Percentiles rank a stretch among this genome's conserved stretches.
Evolutionary conservation across 371 early-diverging fungal species (phyloP).

Genomic region (Saksenaea oblongispora): DNA sequence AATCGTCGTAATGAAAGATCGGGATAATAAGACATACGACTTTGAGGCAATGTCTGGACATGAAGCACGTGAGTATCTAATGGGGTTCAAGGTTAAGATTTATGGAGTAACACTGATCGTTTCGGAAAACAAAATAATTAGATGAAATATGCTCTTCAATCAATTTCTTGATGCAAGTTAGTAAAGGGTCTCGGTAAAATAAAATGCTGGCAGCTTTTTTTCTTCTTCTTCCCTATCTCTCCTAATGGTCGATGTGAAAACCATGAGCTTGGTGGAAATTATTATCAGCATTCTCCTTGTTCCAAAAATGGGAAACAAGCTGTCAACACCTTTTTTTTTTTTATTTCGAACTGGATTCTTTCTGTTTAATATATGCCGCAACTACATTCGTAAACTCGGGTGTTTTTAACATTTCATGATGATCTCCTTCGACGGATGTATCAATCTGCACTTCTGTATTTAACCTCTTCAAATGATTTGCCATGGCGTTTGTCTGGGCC

Average conservation of each 20-base stretch:
- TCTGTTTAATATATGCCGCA: conserved; percentile 30
- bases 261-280: too few species aligned
- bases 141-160: conserved; percentile 50
- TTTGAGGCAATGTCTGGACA: conserved; percentile 74
- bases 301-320: not conserved
- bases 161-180: conserved; percentile 45
- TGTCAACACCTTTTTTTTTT: not conserved
- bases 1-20: conserved; percentile 64
- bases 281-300: not conserved
- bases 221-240: not conserved
- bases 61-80: conserved; percentile 65
- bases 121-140: conserved; percentile 9
- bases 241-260: too few species aligned
- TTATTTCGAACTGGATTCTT: not conserved
- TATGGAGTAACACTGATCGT: not conserved
- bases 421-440: conserved; percentile 52
- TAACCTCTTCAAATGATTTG: conserved; percentile 40
- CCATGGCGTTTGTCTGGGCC: conserved; percentile 57
- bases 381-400: conserved; percentile 40
- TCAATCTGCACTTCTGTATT: conserved; percentile 32
- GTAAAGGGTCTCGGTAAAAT: conserved; percentile 26
- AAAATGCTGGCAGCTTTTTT: too few species aligned
- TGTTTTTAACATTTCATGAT: conserved; percentile 63
- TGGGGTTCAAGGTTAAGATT: not conserved
- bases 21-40: conserved; percentile 78